phyloP scores from a whole-genome alignment of 345 rosid species.

The Populus euphratica region DNA sequence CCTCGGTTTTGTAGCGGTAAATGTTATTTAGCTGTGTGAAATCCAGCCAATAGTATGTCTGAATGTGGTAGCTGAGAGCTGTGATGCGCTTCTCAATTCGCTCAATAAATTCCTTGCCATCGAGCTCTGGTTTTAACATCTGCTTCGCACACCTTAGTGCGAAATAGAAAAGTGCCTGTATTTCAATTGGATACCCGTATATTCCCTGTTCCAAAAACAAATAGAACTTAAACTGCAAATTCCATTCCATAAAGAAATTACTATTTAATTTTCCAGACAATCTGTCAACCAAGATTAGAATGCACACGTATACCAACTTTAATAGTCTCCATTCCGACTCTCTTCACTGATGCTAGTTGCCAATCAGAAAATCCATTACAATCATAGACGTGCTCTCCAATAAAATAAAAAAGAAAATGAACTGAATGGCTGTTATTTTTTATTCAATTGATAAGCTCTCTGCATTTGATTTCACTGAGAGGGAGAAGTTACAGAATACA shows the following conservation, averaged over 20 bases:
- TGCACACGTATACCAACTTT: neutral
- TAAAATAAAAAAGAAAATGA: neutral
- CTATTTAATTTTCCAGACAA: neutral
- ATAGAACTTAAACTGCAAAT: slow-evolving; percentile 1
- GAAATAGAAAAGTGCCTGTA: slow-evolving; percentile 58
- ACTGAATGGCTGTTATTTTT: neutral
- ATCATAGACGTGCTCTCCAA: neutral
- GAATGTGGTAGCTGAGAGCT: slow-evolving; percentile 53
- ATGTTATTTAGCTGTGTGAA: slow-evolving; percentile 47
- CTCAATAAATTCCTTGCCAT: slow-evolving; percentile 48
- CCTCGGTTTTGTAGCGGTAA: slow-evolving; percentile 56
- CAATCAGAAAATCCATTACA: neutral
- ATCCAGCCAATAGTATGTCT: slow-evolving; percentile 49
- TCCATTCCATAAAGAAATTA: neutral
- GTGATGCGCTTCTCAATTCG: slow-evolving; percentile 43
- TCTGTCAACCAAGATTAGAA: neutral
- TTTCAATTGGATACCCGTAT: slow-evolving; percentile 46
- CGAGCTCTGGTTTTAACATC: slow-evolving; percentile 53
- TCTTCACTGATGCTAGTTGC: neutral
- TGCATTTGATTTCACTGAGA: neutral
- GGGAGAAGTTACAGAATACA: neutral
- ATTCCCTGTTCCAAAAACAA: slow-evolving; percentile 28
- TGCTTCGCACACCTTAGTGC: slow-evolving; percentile 53
- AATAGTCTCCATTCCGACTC: neutral
- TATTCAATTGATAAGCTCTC: neutral